Evolutionary conservation across 2,329 filamentous ascomycete genomes (phyloP), one percentile per base, ranked within the genome.

Genomic region (Didymella segeticola): DNA sequence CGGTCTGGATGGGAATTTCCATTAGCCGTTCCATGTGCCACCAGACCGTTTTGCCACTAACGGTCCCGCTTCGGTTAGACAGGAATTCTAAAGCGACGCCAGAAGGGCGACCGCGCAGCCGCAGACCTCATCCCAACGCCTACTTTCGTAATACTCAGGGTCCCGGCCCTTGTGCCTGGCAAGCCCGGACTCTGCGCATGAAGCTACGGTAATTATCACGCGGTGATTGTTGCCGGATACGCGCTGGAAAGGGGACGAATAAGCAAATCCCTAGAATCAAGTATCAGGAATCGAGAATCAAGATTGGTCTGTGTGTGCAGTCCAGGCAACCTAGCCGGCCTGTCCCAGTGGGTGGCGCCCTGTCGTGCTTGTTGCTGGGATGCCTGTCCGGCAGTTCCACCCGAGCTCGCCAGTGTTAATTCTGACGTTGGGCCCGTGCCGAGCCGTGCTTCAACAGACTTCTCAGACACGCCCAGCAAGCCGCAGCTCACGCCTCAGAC

Each of bases 361-460:
- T 25, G 31, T 12, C 9, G 15, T 38, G 2, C 0, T 15, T 22
- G 26, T 19, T 36, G 12, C 33, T 45, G n/a, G n/a, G n/a, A n/a
- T n/a, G n/a, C n/a, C n/a, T n/a, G n/a, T n/a, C n/a, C 33, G 38
- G 27, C 45, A 45, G 51, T 14, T 36, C 12, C 23, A 49, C 33
- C 51, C 51, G 51, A 22, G 20, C 20, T 27, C n/a, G 10, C 38
- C 29, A 53, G 39, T 45, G 33, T n/a, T n/a, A n/a, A 36, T 45
- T 46, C 41, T 54, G 51, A 45, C 51, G 19, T 25, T 37, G 19
- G 51, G n/a, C n/a, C 51, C 45, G 34, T n/a, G 29, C 11, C 47
- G 38, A 43, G 45, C n/a, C n/a, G 33, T 33, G 11, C 39, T 23
- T 48, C 45, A 27, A 36, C 46, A 36, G 19, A 27, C 25, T 37